Conservation (phyloP, 73 alveolate species). For the Tetrahymena malaccensis region DNA sequence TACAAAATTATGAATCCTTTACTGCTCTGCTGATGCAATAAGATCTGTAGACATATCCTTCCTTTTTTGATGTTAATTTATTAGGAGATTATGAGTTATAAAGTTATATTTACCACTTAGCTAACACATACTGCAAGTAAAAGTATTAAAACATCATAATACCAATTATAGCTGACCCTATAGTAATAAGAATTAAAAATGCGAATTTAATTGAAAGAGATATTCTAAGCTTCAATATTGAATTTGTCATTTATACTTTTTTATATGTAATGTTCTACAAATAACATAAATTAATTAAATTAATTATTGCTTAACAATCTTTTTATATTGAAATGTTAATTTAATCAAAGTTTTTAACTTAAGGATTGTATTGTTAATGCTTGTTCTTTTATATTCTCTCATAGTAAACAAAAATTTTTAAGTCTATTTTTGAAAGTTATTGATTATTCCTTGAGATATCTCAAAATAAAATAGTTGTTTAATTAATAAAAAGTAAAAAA, state of each 20-base stretch:
- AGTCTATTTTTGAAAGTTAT: no score
- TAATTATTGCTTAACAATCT: neutral
- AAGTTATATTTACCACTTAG: neutral
- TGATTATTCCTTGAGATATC: no score
- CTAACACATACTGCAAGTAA: neutral
- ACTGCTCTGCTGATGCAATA: neutral
- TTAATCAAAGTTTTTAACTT: no score
- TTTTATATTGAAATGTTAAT: no score
- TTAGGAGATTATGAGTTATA: neutral
- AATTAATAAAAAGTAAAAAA: no score
- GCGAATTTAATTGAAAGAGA: neutral
- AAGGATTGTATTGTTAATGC: no score
- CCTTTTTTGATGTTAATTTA: neutral
- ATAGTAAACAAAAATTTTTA: no score
- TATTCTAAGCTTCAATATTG: neutral
- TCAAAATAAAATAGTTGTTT: no score
- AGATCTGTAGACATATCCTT: neutral
- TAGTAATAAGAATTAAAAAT: neutral
- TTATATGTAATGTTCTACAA: neutral
- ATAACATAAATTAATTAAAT: neutral
- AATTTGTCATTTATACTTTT: neutral
- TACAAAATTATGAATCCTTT: neutral
- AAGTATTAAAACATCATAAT: neutral
- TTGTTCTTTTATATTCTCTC: no score
- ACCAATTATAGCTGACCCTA: neutral